Percentiles rank a stretch among this genome's conserved stretches.
phyloP scores from a whole-genome alignment of 2,329 filamentous ascomycete genomes.

The Epichloe amarillans region DNA sequence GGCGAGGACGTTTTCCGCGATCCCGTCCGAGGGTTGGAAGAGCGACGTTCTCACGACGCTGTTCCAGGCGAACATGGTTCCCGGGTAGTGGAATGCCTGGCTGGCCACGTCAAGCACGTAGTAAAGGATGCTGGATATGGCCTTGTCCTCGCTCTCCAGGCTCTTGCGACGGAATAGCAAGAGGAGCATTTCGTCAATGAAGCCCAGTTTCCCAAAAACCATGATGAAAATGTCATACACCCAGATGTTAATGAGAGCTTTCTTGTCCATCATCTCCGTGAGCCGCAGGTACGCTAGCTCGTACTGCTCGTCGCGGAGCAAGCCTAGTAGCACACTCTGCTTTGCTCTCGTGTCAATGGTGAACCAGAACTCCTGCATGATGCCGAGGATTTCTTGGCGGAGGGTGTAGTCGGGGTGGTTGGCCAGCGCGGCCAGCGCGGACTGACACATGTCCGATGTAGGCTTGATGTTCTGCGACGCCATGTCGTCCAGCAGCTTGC shows the following conservation, averaged over 20 bases:
- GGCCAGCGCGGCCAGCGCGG: constrained; percentile 56
- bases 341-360: constrained; percentile 39
- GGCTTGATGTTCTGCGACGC: constrained; percentile 42
- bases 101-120: constrained; percentile 67
- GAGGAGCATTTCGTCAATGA: constrained; percentile 63
- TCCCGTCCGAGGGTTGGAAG: constrained; percentile 39
- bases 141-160: constrained; percentile 20
- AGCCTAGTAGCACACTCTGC: constrained; percentile 55
- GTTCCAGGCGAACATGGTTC: constrained; percentile 60
- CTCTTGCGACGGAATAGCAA: constrained; percentile 46
- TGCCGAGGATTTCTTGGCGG: constrained; percentile 54
- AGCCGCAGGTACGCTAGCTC: constrained; percentile 66
- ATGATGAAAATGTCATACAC: constrained; percentile 67
- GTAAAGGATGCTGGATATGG: constrained; percentile 46
- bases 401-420: constrained; percentile 78
- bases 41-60: constrained; percentile 37
- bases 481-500: constrained; percentile 61
- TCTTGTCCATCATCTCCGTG: constrained; percentile 48
- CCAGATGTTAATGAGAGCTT: constrained; percentile 51
- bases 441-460: constrained; percentile 57
- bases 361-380: constrained; percentile 61
- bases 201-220: constrained; percentile 55
- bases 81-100: constrained; percentile 46
- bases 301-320: constrained; percentile 69
- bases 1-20: constrained; percentile 55